phyloP scores from a whole-genome alignment of 495 filamentous ascomycete genomes.

The Penicillium cataractarum region DNA sequence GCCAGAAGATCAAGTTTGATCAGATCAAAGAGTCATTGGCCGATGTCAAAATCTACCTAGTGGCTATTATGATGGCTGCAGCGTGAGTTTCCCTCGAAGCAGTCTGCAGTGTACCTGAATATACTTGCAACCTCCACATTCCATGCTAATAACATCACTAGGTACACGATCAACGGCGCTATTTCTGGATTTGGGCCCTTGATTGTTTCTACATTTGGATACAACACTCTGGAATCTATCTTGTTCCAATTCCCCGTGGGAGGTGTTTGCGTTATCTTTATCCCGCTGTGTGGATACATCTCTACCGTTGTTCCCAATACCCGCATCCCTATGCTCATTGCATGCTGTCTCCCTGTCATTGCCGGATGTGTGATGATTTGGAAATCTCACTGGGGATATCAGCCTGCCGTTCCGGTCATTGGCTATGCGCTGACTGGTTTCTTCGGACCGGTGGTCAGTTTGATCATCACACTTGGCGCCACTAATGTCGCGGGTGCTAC shows the following conservation, averaged over 20 bases:
- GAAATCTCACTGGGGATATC: slow-evolving; percentile 67
- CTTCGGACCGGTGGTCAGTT: slow-evolving; percentile 66
- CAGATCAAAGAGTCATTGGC: slow-evolving; percentile 54
- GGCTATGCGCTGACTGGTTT: slow-evolving; percentile 74
- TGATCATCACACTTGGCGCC: slow-evolving; percentile 69
- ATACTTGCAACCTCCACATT: not conserved
- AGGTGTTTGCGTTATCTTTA: slow-evolving; percentile 63
- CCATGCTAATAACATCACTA: slow-evolving; percentile 15
- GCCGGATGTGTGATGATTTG: slow-evolving; percentile 76
- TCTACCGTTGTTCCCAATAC: slow-evolving; percentile 62
- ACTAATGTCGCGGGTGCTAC: slow-evolving; percentile 76
- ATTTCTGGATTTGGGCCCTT: slow-evolving; percentile 77
- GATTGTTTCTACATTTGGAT: slow-evolving; percentile 77
- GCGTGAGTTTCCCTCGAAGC: slow-evolving; percentile 39
- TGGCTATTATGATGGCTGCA: slow-evolving; percentile 60
- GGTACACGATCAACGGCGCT: slow-evolving; percentile 74
- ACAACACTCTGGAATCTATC: slow-evolving; percentile 64
- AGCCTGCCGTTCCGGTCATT: slow-evolving; percentile 62
- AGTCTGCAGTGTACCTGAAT: not conserved
- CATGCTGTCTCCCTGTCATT: slow-evolving; percentile 71
- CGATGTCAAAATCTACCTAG: slow-evolving; percentile 56
- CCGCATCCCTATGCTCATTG: slow-evolving; percentile 62
- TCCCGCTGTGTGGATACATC: slow-evolving; percentile 66
- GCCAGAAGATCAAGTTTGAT: slow-evolving; percentile 51
- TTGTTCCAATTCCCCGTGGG: slow-evolving; percentile 75